Base-by-base conservation (phyloP, 139 green algal species). In the Chlorella sorokiniana region DNA sequence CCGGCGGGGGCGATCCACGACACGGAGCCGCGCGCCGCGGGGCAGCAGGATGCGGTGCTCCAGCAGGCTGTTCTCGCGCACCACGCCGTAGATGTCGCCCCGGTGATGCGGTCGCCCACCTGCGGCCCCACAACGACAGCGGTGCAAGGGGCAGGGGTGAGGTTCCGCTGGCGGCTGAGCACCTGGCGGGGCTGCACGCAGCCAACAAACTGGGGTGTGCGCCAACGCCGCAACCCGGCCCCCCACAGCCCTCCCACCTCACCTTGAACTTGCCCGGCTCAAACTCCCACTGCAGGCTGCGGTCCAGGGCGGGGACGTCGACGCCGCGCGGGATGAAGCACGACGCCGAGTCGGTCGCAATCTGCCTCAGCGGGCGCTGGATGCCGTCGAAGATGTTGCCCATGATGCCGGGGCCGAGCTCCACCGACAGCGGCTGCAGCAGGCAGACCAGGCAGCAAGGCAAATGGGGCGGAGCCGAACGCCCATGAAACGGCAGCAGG, bases 361-460 rank as follows among this genome's bases (percentile, higher is more conserved):
- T 99, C 22, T 85, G 81, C 86, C 96, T 97, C 14, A 99, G 90
- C 9, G 97, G 97, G n/a, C 97, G 93, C 90, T 99, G 97, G 71
- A 99, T 99, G 35, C 97, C 97, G 78, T 99, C 97, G 83, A 99
- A 99, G 56, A 99, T 99, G 82, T 96, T 97, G 83, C 92, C 94
- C 83, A 99, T 83, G 83, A 99, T 92, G 56, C 97, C 97, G 52
- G 97, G 96, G 33, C 96, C 96, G 42, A 99, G 92, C 89, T 99
- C 95, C 81, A 99, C 96, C 31, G 92, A 97, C 72, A 99, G 89
- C 7, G 96, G 96, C 92, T 97, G 90, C 85, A 83, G 37, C n/a
- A 0, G 51, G 22, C 7, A 59, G 20, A 25, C 25, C 35, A 37
- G 31, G 8, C 23, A 33, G 33, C 2, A 63, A 7, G n/a, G 27